Percentiles rank a stretch among this genome's conserved stretches.
phyloP scores from a whole-genome alignment of 768 basidiomycete genomes.

The Psilocybe tampanensis region DNA sequence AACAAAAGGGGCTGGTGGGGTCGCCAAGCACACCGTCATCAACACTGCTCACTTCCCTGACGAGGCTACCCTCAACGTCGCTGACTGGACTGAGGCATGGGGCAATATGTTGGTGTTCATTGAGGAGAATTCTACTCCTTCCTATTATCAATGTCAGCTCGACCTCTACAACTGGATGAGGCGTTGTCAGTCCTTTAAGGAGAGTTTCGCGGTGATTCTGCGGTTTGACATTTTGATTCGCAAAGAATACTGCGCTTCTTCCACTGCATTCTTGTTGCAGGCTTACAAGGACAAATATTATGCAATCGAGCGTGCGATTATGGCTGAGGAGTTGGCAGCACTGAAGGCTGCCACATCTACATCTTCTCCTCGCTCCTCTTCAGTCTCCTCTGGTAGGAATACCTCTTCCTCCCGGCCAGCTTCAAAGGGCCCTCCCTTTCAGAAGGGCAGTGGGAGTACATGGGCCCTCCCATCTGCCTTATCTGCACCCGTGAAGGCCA shows the following conservation, averaged over 20 bases:
- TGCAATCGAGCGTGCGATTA: neutral
- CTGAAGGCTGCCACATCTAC: neutral
- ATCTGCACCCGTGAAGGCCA: constrained; percentile 15
- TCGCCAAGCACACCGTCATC: constrained; percentile 8
- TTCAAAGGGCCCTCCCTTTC: constrained; percentile 8
- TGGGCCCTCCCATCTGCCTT: constrained; percentile 18
- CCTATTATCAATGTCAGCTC: neutral
- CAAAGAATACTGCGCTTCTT: constrained; percentile 1
- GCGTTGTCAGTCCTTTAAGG: constrained; percentile 7
- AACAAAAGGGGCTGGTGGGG: neutral
- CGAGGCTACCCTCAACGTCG: constrained; percentile 10
- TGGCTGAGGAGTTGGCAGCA: neutral
- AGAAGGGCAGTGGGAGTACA: neutral
- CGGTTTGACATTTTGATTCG: constrained; percentile 13
- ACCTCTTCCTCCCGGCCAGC: neutral
- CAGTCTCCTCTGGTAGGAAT: too few relatives aligned
- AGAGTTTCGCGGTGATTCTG: constrained; percentile 15
- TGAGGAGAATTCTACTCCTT: neutral
- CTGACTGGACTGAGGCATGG: constrained; percentile 20
- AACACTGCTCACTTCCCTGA: constrained; percentile 16
- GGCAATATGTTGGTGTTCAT: constrained; percentile 8
- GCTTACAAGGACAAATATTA: neutral
- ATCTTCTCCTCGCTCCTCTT: neutral
- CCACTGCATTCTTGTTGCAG: neutral
- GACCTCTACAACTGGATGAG: constrained; percentile 5